A percentile compares a stretch with the other conserved stretches of the same genome.
Conservation (phyloP, 768 basidiomycete species). For the Rickenella mellea region DNA sequence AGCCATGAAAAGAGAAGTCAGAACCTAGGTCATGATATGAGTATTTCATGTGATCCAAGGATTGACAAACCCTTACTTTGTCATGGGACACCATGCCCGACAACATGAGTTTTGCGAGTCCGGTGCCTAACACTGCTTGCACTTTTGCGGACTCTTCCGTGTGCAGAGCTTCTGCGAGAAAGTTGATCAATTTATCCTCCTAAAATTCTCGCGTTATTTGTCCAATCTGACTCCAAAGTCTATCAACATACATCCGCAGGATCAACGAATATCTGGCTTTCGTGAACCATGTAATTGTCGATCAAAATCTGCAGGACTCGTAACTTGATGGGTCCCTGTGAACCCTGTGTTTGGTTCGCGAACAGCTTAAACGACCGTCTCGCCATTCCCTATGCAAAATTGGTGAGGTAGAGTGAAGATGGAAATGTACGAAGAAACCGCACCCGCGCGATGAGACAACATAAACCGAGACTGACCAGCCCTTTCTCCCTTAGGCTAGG, state of each 20-base stretch:
- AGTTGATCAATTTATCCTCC: conserved; percentile 56
- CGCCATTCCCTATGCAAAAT: conserved; percentile 26
- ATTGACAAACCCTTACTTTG: conserved; percentile 34
- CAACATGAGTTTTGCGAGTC: conserved; percentile 80
- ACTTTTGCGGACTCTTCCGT: conserved; percentile 48
- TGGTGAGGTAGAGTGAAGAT: conserved; percentile 6
- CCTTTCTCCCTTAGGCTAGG: conserved; percentile 58
- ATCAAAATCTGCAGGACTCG: conserved; percentile 74
- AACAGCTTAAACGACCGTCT: conserved; percentile 70
- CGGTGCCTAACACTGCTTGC: conserved; percentile 65
- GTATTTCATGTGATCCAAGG: neutral
- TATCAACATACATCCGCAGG: too few species aligned
- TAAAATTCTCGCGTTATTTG: conserved; percentile 8
- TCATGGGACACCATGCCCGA: conserved; percentile 68
- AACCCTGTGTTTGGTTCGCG: conserved; percentile 57
- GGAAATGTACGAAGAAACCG: conserved; percentile 6
- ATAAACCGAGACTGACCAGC: conserved; percentile 59
- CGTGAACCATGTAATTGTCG: conserved; percentile 82
- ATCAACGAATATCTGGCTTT: conserved; percentile 41
- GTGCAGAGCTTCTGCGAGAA: conserved; percentile 45
- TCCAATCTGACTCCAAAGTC: neutral
- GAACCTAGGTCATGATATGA: conserved; percentile 23
- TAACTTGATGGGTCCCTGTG: conserved; percentile 56
- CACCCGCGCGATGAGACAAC: conserved; percentile 51
- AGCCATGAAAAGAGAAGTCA: conserved; percentile 39